Evolutionary conservation across 1,284 basidiomycete species (phyloP).

Genomic region (Entoloma clypeatum): DNA sequence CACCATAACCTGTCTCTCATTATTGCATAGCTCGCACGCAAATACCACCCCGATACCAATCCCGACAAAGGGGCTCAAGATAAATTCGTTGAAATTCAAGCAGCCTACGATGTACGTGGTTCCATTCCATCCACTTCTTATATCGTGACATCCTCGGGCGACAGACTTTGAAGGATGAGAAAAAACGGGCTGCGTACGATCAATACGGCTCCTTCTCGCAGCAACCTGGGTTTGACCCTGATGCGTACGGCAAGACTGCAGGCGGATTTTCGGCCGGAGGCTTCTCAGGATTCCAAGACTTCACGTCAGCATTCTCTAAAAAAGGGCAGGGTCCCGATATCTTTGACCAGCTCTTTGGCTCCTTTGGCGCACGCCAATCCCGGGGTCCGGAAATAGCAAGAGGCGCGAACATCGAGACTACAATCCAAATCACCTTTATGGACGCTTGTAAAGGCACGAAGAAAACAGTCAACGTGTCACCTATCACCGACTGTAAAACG

Average conservation of each 20-base stretch:
- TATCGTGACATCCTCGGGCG: conserved; percentile 1
- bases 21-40: conserved; percentile 80
- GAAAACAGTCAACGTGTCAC: conserved; percentile 74
- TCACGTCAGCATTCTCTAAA: conserved; percentile 68
- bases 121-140: conserved; percentile 6
- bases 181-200: conserved; percentile 92
- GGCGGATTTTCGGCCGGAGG: conserved; percentile 49
- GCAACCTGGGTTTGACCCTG: conserved; percentile 90
- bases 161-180: conserved; percentile 89
- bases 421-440: conserved; percentile 79
- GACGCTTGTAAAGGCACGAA: conserved; percentile 93
- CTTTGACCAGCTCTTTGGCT: conserved; percentile 86
- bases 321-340: conserved; percentile 60
- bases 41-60: conserved; percentile 98
- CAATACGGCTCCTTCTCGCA: conserved; percentile 93
- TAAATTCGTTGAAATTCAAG: conserved; percentile 95
- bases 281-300: conserved; percentile 68
- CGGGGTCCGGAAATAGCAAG: conserved; percentile 48
- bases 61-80: conserved; percentile 89
- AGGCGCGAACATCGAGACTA: conserved; percentile 85
- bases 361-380: conserved; percentile 50
- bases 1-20: conserved; percentile 2
- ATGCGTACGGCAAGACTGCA: conserved; percentile 65
- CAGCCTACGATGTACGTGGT: conserved; percentile 87
- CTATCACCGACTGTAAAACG: conserved; percentile 80